Percentiles rank a stretch among this genome's conserved stretches.
Conservation (phyloP, 1,284 basidiomycete species). For the Cryptococcus sp. region DNA sequence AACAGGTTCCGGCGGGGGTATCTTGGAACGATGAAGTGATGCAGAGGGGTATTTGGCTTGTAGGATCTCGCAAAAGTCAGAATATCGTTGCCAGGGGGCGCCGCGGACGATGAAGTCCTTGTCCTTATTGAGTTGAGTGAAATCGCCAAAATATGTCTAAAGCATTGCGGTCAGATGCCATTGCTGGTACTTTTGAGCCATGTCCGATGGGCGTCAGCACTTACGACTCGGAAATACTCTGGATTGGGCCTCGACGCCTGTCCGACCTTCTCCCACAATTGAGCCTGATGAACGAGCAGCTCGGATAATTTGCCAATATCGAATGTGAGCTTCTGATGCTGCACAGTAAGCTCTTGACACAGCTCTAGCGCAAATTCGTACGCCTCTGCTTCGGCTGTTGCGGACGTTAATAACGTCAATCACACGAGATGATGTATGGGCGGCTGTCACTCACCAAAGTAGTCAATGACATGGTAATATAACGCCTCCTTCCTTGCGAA, state of each 20-base stretch:
- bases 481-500: constrained; percentile 93
- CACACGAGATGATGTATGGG: background rate
- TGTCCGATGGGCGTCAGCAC: constrained; percentile 7
- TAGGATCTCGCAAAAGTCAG: constrained; percentile 74
- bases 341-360: constrained; percentile 81
- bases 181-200: background rate
- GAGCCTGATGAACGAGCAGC: constrained; percentile 79
- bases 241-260: constrained; percentile 79
- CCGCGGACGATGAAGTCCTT: constrained; percentile 52
- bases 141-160: constrained; percentile 46
- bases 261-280: constrained; percentile 78
- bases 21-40: constrained; percentile 71
- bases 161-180: background rate
- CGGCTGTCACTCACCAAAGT: constrained; percentile 63
- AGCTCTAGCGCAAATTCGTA: constrained; percentile 94
- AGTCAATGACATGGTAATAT: constrained; percentile 80
- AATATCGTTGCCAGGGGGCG: constrained; percentile 43
- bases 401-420: background rate
- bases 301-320: constrained; percentile 83
- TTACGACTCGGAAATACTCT: constrained; percentile 87
- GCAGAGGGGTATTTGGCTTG: constrained; percentile 88
- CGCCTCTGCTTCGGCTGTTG: constrained; percentile 83
- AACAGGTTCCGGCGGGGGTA: constrained; percentile 77
- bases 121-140: constrained; percentile 43
- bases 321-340: constrained; percentile 83